Conservation (phyloP, 164 flowering plant species). For the Santalum album region DNA sequence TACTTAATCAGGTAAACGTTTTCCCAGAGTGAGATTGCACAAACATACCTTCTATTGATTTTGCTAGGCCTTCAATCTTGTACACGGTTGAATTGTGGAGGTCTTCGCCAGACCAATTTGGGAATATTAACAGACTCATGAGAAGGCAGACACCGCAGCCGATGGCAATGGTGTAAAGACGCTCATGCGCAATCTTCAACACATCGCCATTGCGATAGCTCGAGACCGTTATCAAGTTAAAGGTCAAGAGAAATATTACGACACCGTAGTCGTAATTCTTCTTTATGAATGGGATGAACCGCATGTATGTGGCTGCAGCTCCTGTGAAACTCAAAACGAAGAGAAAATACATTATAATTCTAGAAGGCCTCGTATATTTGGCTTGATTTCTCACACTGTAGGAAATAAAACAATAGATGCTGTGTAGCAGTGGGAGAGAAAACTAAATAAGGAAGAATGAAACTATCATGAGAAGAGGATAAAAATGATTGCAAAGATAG, state of each 20-base stretch:
- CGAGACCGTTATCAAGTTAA: conserved; percentile 75
- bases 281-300: conserved; percentile 77
- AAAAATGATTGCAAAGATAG: too few relatives aligned
- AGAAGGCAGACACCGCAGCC: conserved; percentile 80
- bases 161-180: conserved; percentile 71
- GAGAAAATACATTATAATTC: not conserved
- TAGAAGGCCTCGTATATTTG: not conserved
- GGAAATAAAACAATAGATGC: too few relatives aligned
- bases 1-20: too few relatives aligned
- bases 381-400: not conserved
- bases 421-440: too few relatives aligned
- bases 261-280: conserved; percentile 88
- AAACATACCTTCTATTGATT: conserved; percentile 77
- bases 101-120: conserved; percentile 84
- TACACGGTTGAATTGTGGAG: conserved; percentile 59
- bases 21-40: too few relatives aligned
- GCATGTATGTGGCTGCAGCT: conserved; percentile 50
- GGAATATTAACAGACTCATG: conserved; percentile 70
- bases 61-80: conserved; percentile 77
- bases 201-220: conserved; percentile 68
- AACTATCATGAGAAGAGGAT: too few relatives aligned
- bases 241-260: conserved; percentile 79
- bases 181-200: conserved; percentile 51
- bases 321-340: conserved; percentile 22
- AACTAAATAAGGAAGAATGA: too few relatives aligned